A percentile compares a stretch with the other conserved stretches of the same genome.
Conservation (phyloP, 352 stramenopile species). For the Globisporangium cylindrosporum region DNA sequence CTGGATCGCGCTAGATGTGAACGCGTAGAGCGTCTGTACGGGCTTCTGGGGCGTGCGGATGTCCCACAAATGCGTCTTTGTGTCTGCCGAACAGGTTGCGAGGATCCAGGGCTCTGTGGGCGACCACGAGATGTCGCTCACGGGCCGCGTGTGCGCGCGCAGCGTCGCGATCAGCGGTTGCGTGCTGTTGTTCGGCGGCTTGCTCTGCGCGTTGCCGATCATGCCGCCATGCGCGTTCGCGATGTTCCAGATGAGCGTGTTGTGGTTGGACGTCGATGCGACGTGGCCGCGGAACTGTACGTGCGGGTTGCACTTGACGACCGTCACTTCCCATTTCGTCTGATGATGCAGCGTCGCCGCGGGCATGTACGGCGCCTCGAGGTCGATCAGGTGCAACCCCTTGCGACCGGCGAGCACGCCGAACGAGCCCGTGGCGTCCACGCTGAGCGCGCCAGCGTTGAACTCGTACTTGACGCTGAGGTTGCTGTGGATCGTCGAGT, state of each 20-base stretch:
- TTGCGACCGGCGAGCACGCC: slow-evolving; percentile 66
- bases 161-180: slow-evolving; percentile 73
- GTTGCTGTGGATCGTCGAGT: slow-evolving; percentile 47
- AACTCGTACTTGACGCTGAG: slow-evolving; percentile 60
- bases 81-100: slow-evolving; percentile 75
- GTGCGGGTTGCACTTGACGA: slow-evolving; percentile 80
- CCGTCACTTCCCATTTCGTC: slow-evolving; percentile 77
- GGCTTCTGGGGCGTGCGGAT: slow-evolving; percentile 65
- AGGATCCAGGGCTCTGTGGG: slow-evolving; percentile 67
- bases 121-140: slow-evolving; percentile 79
- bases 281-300: slow-evolving; percentile 61
- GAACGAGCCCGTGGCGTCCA: slow-evolving; percentile 66
- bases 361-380: slow-evolving; percentile 61
- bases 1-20: slow-evolving; percentile 64
- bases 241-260: slow-evolving; percentile 83
- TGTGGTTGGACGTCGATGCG: slow-evolving; percentile 77
- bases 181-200: slow-evolving; percentile 12
- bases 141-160: slow-evolving; percentile 64
- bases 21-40: slow-evolving; percentile 65
- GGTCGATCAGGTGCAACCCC: slow-evolving; percentile 69
- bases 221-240: slow-evolving; percentile 19
- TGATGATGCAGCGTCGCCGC: slow-evolving; percentile 67
- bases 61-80: slow-evolving; percentile 82
- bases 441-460: slow-evolving; percentile 63
- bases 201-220: slow-evolving; percentile 11